Evolutionary conservation across 176 grass and related monocot genomes (phyloP).

Genomic region (Poa pratensis): DNA sequence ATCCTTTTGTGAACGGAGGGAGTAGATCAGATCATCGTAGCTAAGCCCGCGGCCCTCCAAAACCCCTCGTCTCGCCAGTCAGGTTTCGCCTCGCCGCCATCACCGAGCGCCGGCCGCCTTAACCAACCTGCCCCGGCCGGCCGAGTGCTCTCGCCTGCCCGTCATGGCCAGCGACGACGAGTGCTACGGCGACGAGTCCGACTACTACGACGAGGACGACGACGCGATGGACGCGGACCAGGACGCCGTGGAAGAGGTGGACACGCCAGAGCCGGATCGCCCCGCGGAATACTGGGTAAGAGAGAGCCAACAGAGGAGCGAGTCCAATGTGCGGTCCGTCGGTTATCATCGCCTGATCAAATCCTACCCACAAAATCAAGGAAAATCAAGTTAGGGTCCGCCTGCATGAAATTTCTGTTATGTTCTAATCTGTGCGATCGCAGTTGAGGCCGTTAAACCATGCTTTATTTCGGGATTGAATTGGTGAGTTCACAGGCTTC

Average conservation of each 20-base stretch:
- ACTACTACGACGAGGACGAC: conserved; percentile 39
- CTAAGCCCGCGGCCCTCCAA: no score
- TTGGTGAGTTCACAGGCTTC: neutral
- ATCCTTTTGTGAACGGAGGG: no score
- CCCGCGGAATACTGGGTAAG: conserved; percentile 45
- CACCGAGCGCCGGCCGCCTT: neutral
- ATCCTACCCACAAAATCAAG: neutral
- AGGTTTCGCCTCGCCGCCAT: neutral
- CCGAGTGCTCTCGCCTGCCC: neutral
- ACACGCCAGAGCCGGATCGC: neutral
- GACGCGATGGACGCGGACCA: conserved; percentile 26
- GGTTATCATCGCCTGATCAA: neutral
- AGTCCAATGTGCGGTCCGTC: neutral
- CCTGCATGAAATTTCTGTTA: neutral
- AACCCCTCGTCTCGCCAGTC: no score
- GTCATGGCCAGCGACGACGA: conserved; percentile 35
- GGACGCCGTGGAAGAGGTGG: neutral
- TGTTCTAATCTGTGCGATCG: neutral
- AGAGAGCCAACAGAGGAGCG: neutral
- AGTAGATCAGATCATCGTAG: no score
- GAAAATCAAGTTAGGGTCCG: neutral
- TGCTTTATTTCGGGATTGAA: neutral
- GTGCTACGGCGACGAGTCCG: conserved; percentile 30
- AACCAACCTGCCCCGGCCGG: neutral
- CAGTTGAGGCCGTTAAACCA: neutral